These are phyloP conservation scores for Populus davidiana DNA, from an alignment of 345 rosid genomes.

Conservation along the genomic window DNA sequence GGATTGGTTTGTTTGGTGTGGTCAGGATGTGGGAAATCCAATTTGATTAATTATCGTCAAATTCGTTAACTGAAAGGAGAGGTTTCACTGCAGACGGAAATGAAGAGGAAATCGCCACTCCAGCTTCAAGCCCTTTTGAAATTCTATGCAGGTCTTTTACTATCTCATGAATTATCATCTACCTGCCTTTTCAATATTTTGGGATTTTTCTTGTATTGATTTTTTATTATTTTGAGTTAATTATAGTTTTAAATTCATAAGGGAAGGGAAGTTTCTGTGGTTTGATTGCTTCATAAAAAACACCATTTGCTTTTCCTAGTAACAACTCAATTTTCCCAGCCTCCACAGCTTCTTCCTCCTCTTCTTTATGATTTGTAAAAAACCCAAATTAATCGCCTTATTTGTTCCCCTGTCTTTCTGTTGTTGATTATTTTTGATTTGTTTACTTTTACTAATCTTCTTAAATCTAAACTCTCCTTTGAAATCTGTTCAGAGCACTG, in stretches of 20 bases:
- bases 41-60: not conserved
- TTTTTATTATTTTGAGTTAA: no score
- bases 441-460: no score
- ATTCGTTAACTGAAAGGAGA: not conserved
- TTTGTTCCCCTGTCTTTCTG: not conserved
- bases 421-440: not conserved
- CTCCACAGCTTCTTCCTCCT: not conserved
- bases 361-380: not conserved
- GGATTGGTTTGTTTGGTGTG: not conserved
- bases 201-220: no score
- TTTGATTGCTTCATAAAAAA: not conserved
- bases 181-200: no score
- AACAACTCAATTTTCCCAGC: not conserved
- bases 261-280: not conserved
- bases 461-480: not conserved
- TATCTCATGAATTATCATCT: no score
- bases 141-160: constrained; percentile 52
- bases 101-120: constrained; percentile 66
- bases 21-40: constrained; percentile 14
- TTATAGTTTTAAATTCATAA: no score
- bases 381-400: not conserved
- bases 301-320: not conserved
- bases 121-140: constrained; percentile 71
- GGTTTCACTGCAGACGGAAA: constrained; percentile 16
- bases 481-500: not conserved